A percentile compares a stretch with the other conserved stretches of the same genome.
phyloP scores from a whole-genome alignment of 331 rosid genomes.

The Acacia pycnantha region DNA sequence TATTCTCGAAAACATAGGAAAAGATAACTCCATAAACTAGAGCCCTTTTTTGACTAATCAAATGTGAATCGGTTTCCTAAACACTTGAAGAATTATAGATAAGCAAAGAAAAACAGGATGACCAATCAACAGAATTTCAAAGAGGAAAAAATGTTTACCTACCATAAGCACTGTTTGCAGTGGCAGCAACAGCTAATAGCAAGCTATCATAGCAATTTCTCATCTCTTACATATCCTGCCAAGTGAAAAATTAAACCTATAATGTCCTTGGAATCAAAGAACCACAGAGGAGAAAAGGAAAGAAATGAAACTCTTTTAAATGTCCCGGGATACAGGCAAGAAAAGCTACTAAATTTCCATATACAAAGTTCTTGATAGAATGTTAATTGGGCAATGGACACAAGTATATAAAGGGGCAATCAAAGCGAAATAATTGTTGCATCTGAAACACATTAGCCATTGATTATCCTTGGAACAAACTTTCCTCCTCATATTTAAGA shows the following conservation, averaged over 20 bases:
- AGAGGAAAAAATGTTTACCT: conserved; percentile 48
- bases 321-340: not conserved
- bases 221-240: conserved; percentile 86
- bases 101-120: too few relatives aligned
- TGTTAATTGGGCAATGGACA: not conserved
- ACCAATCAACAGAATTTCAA: conserved; percentile 3
- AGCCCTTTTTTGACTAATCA: too few relatives aligned
- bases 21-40: too few relatives aligned
- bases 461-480: not conserved
- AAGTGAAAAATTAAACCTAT: conserved; percentile 15
- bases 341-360: not conserved
- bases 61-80: too few relatives aligned
- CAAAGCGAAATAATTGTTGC: not conserved
- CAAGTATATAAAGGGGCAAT: not conserved
- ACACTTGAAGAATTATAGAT: too few relatives aligned
- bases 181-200: conserved; percentile 86
- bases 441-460: conserved; percentile 6
- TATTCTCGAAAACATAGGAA: too few relatives aligned
- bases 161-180: conserved; percentile 86
- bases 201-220: conserved; percentile 80
- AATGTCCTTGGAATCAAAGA: conserved; percentile 1
- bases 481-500: not conserved
- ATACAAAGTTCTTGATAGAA: not conserved
- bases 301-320: not conserved
- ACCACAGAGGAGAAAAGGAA: not conserved